These are phyloP conservation scores for Clarireedia homoeocarpa DNA, from an alignment of 2,329 filamentous ascomycete genomes.

Conservation along the genomic window DNA sequence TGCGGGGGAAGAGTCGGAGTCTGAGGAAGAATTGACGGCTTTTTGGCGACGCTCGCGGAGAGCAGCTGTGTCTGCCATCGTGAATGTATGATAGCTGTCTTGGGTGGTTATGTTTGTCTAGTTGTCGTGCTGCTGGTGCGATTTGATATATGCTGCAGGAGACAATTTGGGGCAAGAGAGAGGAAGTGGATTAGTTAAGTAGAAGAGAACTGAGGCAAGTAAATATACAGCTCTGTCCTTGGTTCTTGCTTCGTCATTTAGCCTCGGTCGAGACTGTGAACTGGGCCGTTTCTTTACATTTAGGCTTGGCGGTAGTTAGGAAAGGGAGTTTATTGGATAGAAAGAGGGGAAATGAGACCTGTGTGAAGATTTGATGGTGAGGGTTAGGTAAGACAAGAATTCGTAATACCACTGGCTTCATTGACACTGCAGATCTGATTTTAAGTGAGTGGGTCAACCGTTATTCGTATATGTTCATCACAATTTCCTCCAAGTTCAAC, in stretches of 20 bases:
- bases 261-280: background rate
- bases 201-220: background rate
- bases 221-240: background rate
- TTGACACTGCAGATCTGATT: background rate
- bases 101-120: conserved; percentile 11
- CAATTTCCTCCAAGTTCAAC: background rate
- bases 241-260: background rate
- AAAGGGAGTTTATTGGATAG: background rate
- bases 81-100: background rate
- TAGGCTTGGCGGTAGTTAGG: background rate
- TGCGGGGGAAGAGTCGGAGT: background rate
- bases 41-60: conserved; percentile 5
- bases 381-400: background rate
- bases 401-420: background rate
- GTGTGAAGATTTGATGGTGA: background rate
- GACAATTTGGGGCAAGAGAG: background rate
- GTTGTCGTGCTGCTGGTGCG: background rate
- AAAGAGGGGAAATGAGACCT: background rate
- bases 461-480: background rate
- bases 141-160: too few species aligned
- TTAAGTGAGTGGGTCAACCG: background rate
- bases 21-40: background rate
- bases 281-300: background rate
- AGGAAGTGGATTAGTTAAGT: background rate
- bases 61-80: background rate